Conservation (phyloP, 2,329 filamentous ascomycete species). For the Curvularia eragrostidis region DNA sequence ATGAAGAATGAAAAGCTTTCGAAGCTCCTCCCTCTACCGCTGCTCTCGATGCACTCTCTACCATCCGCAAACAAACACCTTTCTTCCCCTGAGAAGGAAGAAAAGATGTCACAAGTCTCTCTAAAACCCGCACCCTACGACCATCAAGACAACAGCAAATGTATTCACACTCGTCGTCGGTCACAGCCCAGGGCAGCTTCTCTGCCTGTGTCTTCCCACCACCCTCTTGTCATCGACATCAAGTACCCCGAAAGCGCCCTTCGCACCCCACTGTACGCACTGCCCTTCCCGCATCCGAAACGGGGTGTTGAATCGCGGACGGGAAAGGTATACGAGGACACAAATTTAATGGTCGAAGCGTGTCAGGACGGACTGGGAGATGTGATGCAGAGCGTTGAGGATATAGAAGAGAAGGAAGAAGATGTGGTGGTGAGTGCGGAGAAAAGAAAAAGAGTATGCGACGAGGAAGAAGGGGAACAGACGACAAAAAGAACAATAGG, state of each 20-base stretch:
- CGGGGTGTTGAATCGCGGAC: slow-evolving; percentile 15
- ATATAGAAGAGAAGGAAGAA: not conserved
- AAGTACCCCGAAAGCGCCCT: slow-evolving; percentile 19
- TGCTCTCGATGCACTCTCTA: not conserved
- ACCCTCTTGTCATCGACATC: slow-evolving; percentile 5
- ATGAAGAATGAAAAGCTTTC: not conserved
- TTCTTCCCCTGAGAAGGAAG: not conserved
- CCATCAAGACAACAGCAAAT: not conserved
- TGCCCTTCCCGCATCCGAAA: slow-evolving; percentile 25
- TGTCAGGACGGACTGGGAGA: slow-evolving; percentile 13
- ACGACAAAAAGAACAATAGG: not conserved
- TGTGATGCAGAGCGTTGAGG: slow-evolving; percentile 19
- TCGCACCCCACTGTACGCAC: slow-evolving; percentile 18
- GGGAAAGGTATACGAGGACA: slow-evolving; percentile 13
- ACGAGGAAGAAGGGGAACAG: not conserved
- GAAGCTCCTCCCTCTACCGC: not conserved
- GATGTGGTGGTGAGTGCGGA: not conserved
- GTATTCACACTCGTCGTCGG: not conserved
- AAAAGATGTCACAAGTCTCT: not conserved
- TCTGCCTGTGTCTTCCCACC: not conserved
- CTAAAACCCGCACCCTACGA: not conserved
- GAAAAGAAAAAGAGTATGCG: not conserved
- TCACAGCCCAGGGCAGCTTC: not conserved
- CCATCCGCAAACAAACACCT: not conserved
- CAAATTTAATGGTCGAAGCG: slow-evolving; percentile 19